Evolutionary conservation across 495 filamentous ascomycete genomes (phyloP), one percentile per base, ranked within the genome.

Genomic region (Aspergillus coremiiformis): DNA sequence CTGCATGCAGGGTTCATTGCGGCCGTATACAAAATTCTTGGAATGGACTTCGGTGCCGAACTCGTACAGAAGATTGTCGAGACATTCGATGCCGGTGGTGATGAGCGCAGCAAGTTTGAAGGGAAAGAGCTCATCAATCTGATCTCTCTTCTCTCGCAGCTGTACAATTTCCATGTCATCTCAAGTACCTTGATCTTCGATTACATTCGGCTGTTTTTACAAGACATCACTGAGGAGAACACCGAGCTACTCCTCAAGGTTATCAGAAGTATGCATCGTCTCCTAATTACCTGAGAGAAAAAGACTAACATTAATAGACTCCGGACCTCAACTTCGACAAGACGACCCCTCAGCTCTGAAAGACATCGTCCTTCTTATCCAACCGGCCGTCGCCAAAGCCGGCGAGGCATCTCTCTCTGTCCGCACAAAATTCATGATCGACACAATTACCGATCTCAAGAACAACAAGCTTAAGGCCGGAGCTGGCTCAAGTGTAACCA

Each of bases 381-480:
- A 90, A 57, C 81, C 82, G 10, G 79, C 84, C 8, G 78, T 89
- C 11, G 68, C 80, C 6, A 82, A 79, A 44, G 71, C 74, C 27
- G 86, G 84, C 27, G 84, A 87, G 63, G 72, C 74, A 15, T 83
- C 78, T 39, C 73, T 96, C 15, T 92, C 89, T 12, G 86, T 95
- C 10, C 84, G 93, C 44, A 96, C 91, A 1, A 94, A 86, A 55
- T 97, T 96, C 70, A 97, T 97, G 94, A 90, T 98, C 43, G 93
- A 97, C 55, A 91, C 86, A 2, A 93, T 98, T 63, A 90, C 87
- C 53, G 85, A 93, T 60, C 75, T 97, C 24, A 95, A 95, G 65
- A 95, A 95, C 76, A 96, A 96, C 70, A 84, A 85, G 44, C 73
- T 91, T 61, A 96, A 92, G 70, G 78, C 85, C 21, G 83, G 80